A percentile compares a stretch with the other conserved stretches of the same genome.
Conservation (phyloP, 495 filamentous ascomycete species). For the Podospora didyma region DNA sequence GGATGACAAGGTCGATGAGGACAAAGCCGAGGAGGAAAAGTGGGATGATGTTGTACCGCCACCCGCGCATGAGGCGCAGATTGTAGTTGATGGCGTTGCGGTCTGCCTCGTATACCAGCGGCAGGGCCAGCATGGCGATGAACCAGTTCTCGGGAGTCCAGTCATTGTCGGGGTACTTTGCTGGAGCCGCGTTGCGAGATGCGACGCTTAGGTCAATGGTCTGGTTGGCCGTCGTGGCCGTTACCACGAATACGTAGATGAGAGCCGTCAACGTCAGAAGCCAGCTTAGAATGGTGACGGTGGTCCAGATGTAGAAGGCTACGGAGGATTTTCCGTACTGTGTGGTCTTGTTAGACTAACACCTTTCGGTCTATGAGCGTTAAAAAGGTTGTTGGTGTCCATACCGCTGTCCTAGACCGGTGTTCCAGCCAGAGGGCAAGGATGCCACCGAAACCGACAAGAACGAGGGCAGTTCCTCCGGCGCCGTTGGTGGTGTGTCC, state of each 20-base stretch:
- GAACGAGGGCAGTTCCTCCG: conserved; percentile 45
- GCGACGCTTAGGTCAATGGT: conserved; percentile 36
- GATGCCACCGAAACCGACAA: conserved; percentile 44
- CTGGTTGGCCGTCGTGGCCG: conserved; percentile 37
- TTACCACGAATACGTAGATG: conserved; percentile 44
- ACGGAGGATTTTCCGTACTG: conserved; percentile 18
- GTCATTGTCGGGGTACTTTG: conserved; percentile 37
- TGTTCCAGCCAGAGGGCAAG: conserved; percentile 35
- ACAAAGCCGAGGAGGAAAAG: conserved; percentile 44
- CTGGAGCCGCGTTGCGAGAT: conserved; percentile 20
- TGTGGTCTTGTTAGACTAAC: no score
- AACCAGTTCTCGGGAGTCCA: conserved; percentile 60
- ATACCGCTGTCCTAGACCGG: conserved; percentile 24
- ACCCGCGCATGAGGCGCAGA: conserved; percentile 43
- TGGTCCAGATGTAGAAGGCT: conserved; percentile 38
- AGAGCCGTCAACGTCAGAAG: conserved; percentile 43
- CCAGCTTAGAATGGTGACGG: conserved; percentile 37
- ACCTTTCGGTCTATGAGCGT: conserved; percentile 7
- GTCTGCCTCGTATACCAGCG: conserved; percentile 29
- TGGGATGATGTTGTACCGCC: conserved; percentile 53
- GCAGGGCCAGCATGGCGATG: conserved; percentile 42
- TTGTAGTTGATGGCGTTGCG: conserved; percentile 36
- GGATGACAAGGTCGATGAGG: conserved; percentile 42
- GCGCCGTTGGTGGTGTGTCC: conserved; percentile 49
- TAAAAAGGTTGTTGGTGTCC: not conserved